phyloP scores from a whole-genome alignment of 2,329 filamentous ascomycete species.

The Fusarium brevicatenulatum region DNA sequence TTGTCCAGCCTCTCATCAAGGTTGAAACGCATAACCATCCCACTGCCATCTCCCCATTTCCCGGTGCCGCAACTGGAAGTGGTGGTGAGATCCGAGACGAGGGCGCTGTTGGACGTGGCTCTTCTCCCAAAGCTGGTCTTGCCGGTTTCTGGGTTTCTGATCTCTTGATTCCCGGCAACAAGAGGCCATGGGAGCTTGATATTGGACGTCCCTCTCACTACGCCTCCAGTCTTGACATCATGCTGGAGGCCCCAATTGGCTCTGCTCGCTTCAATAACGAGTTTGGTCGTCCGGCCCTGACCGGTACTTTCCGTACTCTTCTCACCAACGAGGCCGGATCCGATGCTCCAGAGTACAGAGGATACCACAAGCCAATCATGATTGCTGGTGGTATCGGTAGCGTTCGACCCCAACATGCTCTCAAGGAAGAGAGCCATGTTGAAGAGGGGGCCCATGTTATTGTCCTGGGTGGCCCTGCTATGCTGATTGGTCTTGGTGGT shows the following conservation, averaged over 20 bases:
- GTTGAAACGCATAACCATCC: conserved; percentile 99
- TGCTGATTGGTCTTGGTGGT: conserved; percentile 96
- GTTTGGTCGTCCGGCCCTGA: conserved; percentile 89
- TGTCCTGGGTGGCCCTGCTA: conserved; percentile 93
- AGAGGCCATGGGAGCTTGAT: conserved; percentile 89
- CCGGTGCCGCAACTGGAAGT: conserved; percentile 93
- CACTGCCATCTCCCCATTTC: conserved; percentile 91
- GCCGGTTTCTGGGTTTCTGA: conserved; percentile 96
- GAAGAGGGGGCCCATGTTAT: conserved; percentile 89
- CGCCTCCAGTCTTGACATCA: conserved; percentile 93
- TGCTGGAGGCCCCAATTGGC: conserved; percentile 96
- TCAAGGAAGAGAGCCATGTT: conserved; percentile 84
- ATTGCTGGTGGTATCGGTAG: conserved; percentile 95
- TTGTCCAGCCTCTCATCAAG: conserved; percentile 88
- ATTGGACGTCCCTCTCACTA: conserved; percentile 91
- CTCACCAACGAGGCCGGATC: conserved; percentile 68
- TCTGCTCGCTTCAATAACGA: conserved; percentile 98
- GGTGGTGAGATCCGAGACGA: conserved; percentile 97
- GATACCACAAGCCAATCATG: conserved; percentile 99
- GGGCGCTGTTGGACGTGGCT: conserved; percentile 91
- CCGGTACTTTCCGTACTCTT: conserved; percentile 92
- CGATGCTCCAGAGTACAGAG: conserved; percentile 73
- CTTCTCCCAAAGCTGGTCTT: conserved; percentile 90
- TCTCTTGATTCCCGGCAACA: conserved; percentile 84
- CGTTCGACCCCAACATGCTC: conserved; percentile 87